These are phyloP conservation scores for Chytridiales sp. DNA, from an alignment of 371 early-diverging fungal genomes.

Conservation along the genomic window DNA sequence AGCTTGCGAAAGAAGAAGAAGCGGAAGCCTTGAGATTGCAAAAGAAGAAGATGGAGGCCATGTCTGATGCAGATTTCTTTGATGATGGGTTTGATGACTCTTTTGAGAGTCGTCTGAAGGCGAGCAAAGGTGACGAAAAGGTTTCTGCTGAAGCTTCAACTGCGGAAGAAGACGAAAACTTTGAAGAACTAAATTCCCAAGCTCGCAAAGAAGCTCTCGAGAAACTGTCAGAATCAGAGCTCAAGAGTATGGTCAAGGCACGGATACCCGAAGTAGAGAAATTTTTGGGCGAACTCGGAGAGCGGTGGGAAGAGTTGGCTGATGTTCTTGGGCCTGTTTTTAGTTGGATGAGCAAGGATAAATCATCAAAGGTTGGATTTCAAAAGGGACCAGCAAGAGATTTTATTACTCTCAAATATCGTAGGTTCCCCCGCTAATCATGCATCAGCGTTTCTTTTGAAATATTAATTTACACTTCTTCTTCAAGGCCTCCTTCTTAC, in stretches of 20 bases:
- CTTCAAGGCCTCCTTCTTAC: constrained; percentile 50
- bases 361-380: neutral
- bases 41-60: constrained; percentile 67
- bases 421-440: constrained; percentile 25
- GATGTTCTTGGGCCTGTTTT: constrained; percentile 30
- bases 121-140: constrained; percentile 27
- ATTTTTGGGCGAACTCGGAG: constrained; percentile 72
- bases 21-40: constrained; percentile 87
- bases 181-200: constrained; percentile 29
- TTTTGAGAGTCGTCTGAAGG: constrained; percentile 24
- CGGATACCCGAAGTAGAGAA: constrained; percentile 83
- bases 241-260: constrained; percentile 68
- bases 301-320: constrained; percentile 48
- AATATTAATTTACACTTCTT: neutral
- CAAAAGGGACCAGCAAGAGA: constrained; percentile 23
- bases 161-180: constrained; percentile 35
- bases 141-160: too few species aligned
- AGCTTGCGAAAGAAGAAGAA: constrained; percentile 86
- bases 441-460: neutral
- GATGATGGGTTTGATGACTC: constrained; percentile 55
- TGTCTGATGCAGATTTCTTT: constrained; percentile 91
- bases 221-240: constrained; percentile 65
- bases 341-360: constrained; percentile 27
- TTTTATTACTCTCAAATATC: constrained; percentile 58
- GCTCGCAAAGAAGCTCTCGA: constrained; percentile 49